These are phyloP conservation scores for Fusarium denticulatum DNA, from an alignment of 2,329 filamentous ascomycete genomes.

Conservation along the genomic window DNA sequence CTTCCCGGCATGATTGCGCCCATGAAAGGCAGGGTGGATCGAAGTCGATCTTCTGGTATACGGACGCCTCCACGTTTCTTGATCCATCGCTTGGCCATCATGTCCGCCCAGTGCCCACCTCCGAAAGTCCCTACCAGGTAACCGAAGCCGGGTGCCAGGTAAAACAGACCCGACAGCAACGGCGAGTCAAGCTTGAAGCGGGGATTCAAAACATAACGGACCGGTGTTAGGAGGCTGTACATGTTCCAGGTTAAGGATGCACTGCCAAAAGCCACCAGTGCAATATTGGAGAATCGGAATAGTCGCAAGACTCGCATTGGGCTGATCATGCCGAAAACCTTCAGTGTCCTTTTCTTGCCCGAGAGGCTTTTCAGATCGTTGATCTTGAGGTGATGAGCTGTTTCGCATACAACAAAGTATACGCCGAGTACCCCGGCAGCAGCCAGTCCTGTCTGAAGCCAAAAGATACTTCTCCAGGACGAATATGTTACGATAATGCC, in stretches of 20 bases:
- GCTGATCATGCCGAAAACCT: slow-evolving; percentile 72
- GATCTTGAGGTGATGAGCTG: slow-evolving; percentile 72
- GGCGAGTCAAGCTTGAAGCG: slow-evolving; percentile 75
- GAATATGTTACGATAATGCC: slow-evolving; percentile 79
- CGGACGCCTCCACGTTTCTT: slow-evolving; percentile 65
- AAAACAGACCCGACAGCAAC: slow-evolving; percentile 76
- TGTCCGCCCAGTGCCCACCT: slow-evolving; percentile 77
- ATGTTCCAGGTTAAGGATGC: slow-evolving; percentile 79
- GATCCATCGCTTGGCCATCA: slow-evolving; percentile 72
- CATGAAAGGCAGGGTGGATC: slow-evolving; percentile 66
- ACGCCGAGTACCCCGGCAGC: slow-evolving; percentile 68
- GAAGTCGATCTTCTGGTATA: slow-evolving; percentile 74
- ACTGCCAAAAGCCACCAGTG: slow-evolving; percentile 67
- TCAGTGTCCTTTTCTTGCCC: slow-evolving; percentile 57
- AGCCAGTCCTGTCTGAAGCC: slow-evolving; percentile 76
- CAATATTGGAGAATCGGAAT: slow-evolving; percentile 75
- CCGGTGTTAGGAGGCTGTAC: slow-evolving; percentile 68
- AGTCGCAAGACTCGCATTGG: slow-evolving; percentile 71
- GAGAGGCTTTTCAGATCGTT: slow-evolving; percentile 68
- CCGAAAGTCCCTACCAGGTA: slow-evolving; percentile 76
- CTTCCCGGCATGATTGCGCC: slow-evolving; percentile 67
- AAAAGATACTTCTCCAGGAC: slow-evolving; percentile 80
- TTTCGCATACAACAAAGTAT: slow-evolving; percentile 76
- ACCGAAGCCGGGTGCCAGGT: slow-evolving; percentile 76
- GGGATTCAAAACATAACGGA: slow-evolving; percentile 78